These are phyloP conservation scores for Ascochyta koolunga DNA, from an alignment of 2,329 filamentous ascomycete species.

Conservation along the genomic window DNA sequence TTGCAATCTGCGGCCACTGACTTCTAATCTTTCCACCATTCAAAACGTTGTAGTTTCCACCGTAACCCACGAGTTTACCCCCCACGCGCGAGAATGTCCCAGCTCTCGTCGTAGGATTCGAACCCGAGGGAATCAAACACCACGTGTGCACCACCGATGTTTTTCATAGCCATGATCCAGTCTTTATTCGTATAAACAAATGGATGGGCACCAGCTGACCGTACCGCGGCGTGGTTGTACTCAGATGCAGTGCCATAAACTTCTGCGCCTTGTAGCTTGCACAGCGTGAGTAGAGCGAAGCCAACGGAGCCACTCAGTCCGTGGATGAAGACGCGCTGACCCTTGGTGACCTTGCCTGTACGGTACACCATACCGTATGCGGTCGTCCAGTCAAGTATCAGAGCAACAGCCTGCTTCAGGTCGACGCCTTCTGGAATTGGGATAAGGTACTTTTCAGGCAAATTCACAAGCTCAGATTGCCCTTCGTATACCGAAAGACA, in stretches of 20 bases:
- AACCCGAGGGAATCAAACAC: slow-evolving; percentile 59
- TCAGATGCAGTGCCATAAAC: slow-evolving; percentile 58
- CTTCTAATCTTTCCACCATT: slow-evolving; percentile 28
- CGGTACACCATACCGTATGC: slow-evolving; percentile 42
- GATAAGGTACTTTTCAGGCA: slow-evolving; percentile 55
- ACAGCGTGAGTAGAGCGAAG: slow-evolving; percentile 51
- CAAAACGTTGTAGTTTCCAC: slow-evolving; percentile 32
- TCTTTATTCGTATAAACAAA: slow-evolving; percentile 58
- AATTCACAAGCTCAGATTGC: slow-evolving; percentile 55
- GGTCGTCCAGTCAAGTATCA: slow-evolving; percentile 55
- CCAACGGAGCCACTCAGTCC: slow-evolving; percentile 59
- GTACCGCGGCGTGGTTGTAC: slow-evolving; percentile 53
- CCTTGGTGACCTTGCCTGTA: slow-evolving; percentile 49
- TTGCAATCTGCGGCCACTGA: slow-evolving; percentile 24
- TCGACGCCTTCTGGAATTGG: slow-evolving; percentile 52
- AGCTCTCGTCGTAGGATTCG: slow-evolving; percentile 59
- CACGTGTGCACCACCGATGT: slow-evolving; percentile 54
- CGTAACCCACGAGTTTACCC: slow-evolving; percentile 43
- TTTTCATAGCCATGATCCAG: slow-evolving; percentile 56
- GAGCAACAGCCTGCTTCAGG: slow-evolving; percentile 49
- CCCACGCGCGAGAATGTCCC: slow-evolving; percentile 49
- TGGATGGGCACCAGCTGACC: slow-evolving; percentile 49
- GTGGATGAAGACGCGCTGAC: slow-evolving; percentile 59
- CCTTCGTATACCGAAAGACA: slow-evolving; percentile 39
- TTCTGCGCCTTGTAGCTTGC: slow-evolving; percentile 52